Evolutionary conservation across 805 yeast genomes (phyloP), one percentile per base, ranked within the genome.

Genomic region (Ogataea trehalophila): DNA sequence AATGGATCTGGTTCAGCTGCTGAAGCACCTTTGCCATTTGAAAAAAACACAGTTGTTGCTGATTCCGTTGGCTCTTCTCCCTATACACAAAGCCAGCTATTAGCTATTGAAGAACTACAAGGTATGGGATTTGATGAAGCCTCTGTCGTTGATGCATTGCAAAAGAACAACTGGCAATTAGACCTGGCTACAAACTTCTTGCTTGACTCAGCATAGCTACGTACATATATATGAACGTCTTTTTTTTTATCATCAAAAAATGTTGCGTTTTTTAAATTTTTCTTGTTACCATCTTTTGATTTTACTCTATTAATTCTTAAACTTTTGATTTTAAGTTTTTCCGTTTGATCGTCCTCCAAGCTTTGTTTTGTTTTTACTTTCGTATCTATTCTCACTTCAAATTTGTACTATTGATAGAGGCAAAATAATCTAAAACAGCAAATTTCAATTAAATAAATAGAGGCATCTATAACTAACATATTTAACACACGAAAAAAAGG

Each of bases 171-270:
- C 49, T 87, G 92, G 87, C 79, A 86, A 59, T 67, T 90, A 47
- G 90, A 84, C 53, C 83, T 83, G 47, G 97, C 98, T n/a, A 87
- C 96, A 1, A 91, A 91, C 63, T 81, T 74, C 59, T 71, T 91
- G 53, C 70, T 90, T 53, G 97, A 90, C 60, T 74, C 80, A 50
- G 87, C 88, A 44, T 82, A 51, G 62, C 20, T 29, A 15, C n/a
- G 3, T 17, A 18, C 5, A 17, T 29, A 29, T 41, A 15, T 23
- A 29, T 42, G 20, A n/a, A 35, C 35, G 36, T 18, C 17, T n/a
- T 9, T 15, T 20, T 40, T 11, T 9, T n/a, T 14, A 34, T 23
- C 15, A 15, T 38, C 20, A 9, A 17, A 31, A 16, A 3, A 17
- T 33, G 5, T 33, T n/a, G 6, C 6, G 9, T 33, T 41, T 20